A percentile compares a stretch with the other conserved stretches of the same genome.
Conservation (phyloP, 2,329 filamentous ascomycete species). For the Talaromyces sp. region DNA sequence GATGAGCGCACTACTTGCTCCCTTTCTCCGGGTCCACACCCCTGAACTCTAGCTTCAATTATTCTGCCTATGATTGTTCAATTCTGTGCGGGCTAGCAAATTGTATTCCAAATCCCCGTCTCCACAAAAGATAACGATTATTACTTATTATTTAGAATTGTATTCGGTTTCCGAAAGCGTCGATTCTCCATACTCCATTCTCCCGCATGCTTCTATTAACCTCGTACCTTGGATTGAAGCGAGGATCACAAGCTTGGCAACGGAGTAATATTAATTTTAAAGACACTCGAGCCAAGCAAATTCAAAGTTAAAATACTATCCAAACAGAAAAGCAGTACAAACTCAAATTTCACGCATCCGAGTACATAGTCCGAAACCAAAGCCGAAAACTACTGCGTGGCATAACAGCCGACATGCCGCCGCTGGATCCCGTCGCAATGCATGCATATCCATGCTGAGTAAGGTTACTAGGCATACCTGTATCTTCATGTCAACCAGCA, state of each 20-base stretch:
- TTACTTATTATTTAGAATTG: background rate
- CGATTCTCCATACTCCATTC: background rate
- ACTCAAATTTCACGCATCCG: constrained; percentile 2
- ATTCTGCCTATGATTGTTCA: background rate
- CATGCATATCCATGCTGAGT: constrained; percentile 4
- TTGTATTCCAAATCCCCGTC: background rate
- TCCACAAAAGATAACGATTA: background rate
- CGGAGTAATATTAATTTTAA: background rate
- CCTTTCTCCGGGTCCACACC: background rate
- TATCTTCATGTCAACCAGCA: background rate
- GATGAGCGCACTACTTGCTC: no score
- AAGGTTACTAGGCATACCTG: background rate
- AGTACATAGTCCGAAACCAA: constrained; percentile 21
- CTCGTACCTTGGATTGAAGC: background rate
- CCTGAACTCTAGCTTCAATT: background rate
- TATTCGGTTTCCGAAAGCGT: no score
- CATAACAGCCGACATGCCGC: constrained; percentile 3
- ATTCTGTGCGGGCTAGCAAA: background rate
- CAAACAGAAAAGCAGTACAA: background rate
- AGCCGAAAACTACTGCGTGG: constrained; percentile 13
- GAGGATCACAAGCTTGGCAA: constrained; percentile 2
- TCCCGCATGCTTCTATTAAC: background rate
- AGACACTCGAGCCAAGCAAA: background rate
- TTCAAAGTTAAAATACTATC: background rate
- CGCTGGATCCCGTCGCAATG: constrained; percentile 2